These are phyloP conservation scores for Gossypium thurberi DNA, from an alignment of 345 rosid species.

Conservation along the genomic window DNA sequence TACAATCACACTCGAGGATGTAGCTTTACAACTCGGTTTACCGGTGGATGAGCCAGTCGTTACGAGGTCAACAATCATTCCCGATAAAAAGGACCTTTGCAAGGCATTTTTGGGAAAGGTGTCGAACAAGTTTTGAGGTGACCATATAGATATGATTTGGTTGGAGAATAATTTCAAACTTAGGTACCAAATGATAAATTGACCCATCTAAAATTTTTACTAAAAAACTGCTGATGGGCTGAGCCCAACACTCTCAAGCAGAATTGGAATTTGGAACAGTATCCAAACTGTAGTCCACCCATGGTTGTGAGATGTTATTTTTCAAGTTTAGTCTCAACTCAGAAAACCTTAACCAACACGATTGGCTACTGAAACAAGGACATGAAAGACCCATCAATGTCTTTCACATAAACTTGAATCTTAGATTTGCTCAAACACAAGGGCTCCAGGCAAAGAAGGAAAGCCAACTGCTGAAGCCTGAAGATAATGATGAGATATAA, in stretches of 20 bases:
- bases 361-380: background rate
- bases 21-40: too few relatives aligned
- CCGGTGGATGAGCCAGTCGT: too few relatives aligned
- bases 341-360: background rate
- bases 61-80: too few relatives aligned
- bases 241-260: background rate
- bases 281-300: background rate
- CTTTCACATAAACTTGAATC: background rate
- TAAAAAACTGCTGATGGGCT: background rate
- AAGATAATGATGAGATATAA: constrained; percentile 49
- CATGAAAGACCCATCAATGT: background rate
- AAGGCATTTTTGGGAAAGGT: too few relatives aligned
- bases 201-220: too few relatives aligned
- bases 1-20: too few relatives aligned
- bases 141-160: too few relatives aligned
- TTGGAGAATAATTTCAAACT: too few relatives aligned
- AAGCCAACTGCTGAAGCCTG: background rate
- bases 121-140: too few relatives aligned
- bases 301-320: background rate
- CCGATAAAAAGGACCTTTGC: too few relatives aligned
- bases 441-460: background rate
- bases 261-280: background rate
- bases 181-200: too few relatives aligned
- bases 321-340: background rate
- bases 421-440: background rate